Evolutionary conservation across 306 rosid genomes (phyloP).

Genomic region (Lablab purpureus): DNA sequence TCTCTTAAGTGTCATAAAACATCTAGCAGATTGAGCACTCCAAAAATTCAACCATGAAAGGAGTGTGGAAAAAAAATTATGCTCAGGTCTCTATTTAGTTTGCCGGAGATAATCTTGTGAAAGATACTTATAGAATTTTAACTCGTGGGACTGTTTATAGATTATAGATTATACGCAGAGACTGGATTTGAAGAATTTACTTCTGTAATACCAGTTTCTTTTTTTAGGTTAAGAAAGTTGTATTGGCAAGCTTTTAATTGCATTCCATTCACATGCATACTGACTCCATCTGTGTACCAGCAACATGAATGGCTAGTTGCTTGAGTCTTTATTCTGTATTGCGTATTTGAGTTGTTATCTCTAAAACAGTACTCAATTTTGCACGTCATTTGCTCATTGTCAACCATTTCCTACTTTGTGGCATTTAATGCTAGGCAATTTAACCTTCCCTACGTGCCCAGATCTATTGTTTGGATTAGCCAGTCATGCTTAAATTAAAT

Average conservation of each 20-base stretch:
- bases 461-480: slow-evolving; percentile 26
- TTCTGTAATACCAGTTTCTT: neutral
- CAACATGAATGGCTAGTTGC: slow-evolving; percentile 20
- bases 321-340: slow-evolving; percentile 36
- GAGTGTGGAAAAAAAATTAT: slow-evolving; percentile 3
- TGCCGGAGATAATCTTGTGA: neutral
- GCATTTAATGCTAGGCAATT: slow-evolving; percentile 11
- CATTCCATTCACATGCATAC: neutral
- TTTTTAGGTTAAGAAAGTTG: neutral
- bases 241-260: slow-evolving; percentile 10
- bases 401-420: slow-evolving; percentile 35
- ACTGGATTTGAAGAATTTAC: neutral
- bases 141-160: neutral
- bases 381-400: neutral
- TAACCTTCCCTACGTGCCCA: slow-evolving; percentile 4
- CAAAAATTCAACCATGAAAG: neutral
- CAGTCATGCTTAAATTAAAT: slow-evolving; percentile 23
- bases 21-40: slow-evolving; percentile 25
- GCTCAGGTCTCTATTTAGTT: slow-evolving; percentile 22
- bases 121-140: slow-evolving; percentile 8
- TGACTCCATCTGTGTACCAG: neutral
- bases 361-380: neutral
- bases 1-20: neutral
- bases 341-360: slow-evolving; percentile 25
- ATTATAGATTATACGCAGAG: neutral